Evolutionary conservation across 2,329 filamentous ascomycete species (phyloP), one percentile per base, ranked within the genome.

Genomic region (Drechslerella dactyloides): DNA sequence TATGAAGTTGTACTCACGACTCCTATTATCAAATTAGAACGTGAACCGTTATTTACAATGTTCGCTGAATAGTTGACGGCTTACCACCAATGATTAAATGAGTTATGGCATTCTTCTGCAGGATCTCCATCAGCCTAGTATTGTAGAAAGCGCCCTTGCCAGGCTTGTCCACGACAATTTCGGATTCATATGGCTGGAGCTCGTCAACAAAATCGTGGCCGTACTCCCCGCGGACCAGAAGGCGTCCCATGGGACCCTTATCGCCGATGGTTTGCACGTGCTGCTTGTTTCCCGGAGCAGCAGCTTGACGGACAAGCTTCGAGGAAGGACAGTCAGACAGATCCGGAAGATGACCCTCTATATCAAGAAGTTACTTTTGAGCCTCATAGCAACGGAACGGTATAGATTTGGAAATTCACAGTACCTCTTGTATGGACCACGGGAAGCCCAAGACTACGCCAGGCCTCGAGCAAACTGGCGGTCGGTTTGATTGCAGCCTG

Each of bases 101-200:
- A 1, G 85, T 87, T 62, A 87, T 83, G 0, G 82, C 85, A 74
- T 82, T 79, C 23, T 84, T 82, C 69, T 85, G 80, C 52, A 87
- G 78, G 21, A 81, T 79, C 64, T 84, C 82, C 74, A 86, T 80
- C 4, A 87, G 78, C 24, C 79, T 78, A 0, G 85, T 87, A 35
- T 83, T 82, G 83, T 84, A 87, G 75, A 86, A 87, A 1, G 83
- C 83, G 13, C 85, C 85, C 76, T 86, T 86, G 7, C 84, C 84
- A 1, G 83, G 83, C 77, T 86, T 86, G 76, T 86, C 84, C 50
- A 87, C 82, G 2, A 86, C 81, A 0, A 82, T 78, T 76, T 86
- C 85, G 13, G 81, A 82, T 1, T 83, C 81, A 37, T 81, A 74
- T 0, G 84, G 84, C 53, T 78, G 79, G 46, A 86, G 78, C 74